Percentiles rank a stretch among this genome's conserved stretches.
Evolutionary conservation across 169 alveolate genomes (phyloP).

Genomic region (Amoebophrya sp.): DNA sequence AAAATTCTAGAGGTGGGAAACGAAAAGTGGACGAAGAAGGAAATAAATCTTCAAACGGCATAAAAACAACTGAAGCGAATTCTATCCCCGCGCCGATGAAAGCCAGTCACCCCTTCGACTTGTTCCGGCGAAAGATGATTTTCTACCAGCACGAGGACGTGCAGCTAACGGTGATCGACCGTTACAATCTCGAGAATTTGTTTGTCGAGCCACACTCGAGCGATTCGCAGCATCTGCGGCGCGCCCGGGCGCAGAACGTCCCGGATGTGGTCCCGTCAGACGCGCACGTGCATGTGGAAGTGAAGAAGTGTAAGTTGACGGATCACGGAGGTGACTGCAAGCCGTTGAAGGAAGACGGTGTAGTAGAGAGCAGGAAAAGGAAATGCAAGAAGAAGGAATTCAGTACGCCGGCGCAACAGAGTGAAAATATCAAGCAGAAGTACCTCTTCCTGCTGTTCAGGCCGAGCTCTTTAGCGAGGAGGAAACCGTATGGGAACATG

Average conservation of each 20-base stretch:
- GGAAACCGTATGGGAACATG: neutral
- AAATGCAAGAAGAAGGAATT: neutral
- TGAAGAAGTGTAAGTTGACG: neutral
- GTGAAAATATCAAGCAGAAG: too few species aligned
- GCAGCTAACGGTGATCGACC: neutral
- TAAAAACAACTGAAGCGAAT: too few species aligned
- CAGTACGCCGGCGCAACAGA: too few species aligned
- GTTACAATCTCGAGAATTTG: neutral
- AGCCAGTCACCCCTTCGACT: neutral
- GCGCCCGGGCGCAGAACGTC: neutral
- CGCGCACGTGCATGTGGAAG: neutral
- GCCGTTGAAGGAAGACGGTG: too few species aligned
- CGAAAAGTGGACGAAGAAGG: too few species aligned
- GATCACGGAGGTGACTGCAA: neutral
- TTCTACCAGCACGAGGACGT: neutral
- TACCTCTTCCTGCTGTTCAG: neutral
- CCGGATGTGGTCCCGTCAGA: neutral
- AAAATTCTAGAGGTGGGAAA: too few species aligned
- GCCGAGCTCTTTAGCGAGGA: neutral
- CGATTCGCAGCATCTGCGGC: neutral
- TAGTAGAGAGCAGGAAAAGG: neutral
- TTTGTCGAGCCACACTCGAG: neutral
- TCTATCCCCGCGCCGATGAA: too few species aligned
- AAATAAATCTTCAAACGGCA: too few species aligned
- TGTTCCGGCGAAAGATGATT: neutral